These are phyloP conservation scores for Otatea glauca DNA, from an alignment of 176 grass and related monocot species.

Conservation along the genomic window DNA sequence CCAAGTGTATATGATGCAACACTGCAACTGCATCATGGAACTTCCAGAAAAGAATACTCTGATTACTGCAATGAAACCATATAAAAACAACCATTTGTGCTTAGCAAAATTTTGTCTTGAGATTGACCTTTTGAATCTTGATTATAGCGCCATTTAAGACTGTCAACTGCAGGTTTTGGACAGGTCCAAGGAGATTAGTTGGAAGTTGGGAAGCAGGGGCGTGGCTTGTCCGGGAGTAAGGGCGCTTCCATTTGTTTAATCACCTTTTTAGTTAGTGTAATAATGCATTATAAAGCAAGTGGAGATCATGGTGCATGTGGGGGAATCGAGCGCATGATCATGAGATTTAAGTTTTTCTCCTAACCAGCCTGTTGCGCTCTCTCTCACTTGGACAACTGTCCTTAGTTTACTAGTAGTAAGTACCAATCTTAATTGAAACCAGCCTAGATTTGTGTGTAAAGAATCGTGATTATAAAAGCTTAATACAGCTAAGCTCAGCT, in stretches of 20 bases:
- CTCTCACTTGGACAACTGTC: conserved; percentile 38
- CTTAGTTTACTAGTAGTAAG: conserved; percentile 33
- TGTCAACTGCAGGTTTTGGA: conserved; percentile 35
- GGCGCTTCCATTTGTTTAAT: conserved; percentile 53
- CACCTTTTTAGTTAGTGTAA: conserved; percentile 19
- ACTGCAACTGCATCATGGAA: background rate
- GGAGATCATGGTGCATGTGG: conserved; percentile 50
- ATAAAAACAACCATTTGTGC: background rate
- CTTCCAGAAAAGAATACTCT: background rate
- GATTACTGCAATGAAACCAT: background rate
- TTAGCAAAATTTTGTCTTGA: background rate
- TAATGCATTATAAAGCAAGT: conserved; percentile 40
- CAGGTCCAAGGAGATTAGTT: conserved; percentile 58
- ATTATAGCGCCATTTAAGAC: conserved; percentile 36
- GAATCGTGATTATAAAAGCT: conserved; percentile 43
- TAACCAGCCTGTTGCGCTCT: conserved; percentile 4
- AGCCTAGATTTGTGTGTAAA: conserved; percentile 55
- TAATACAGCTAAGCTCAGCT: conserved; percentile 48
- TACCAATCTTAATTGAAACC: conserved; percentile 41
- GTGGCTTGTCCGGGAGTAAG: conserved; percentile 64
- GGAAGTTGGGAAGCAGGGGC: conserved; percentile 65
- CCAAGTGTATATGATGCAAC: background rate
- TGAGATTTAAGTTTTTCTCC: conserved; percentile 21
- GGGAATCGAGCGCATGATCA: conserved; percentile 54
- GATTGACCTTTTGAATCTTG: conserved; percentile 33